Base-by-base conservation (phyloP, 495 filamentous ascomycete genomes). In the Venustampulla echinocandica region DNA sequence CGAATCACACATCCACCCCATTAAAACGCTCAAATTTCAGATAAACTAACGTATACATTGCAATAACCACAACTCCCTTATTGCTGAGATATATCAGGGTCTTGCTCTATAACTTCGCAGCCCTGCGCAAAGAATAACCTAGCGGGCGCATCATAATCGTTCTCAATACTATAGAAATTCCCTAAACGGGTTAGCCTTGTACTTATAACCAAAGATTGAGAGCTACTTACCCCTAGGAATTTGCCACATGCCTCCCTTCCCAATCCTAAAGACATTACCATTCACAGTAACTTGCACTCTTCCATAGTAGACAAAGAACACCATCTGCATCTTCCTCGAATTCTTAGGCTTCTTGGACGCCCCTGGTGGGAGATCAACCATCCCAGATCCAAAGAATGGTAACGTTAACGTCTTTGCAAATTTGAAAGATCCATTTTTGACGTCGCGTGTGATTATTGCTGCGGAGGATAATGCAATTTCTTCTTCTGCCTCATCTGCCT, bases 241-340 rank as follows among this genome's bases (percentile, higher is more conserved):
- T 62, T 92, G 87, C 67, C 85, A 96, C 53, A 92, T 81, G 22
- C 89, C 88, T 22, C 90, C 90, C 55, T 85, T 85, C 10, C 82
- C 76, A 47, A 94, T 85, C 49, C 80, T 74, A 60, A 95, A 96
- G 52, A 70, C 70, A n/a, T 79, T 85, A n/a, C 83, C 81, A 50
- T 84, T 84, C 10, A 97, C 76, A 38, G 77, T 81, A 19, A 86
- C 85, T 53, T 69, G 61, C 27, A 95, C 87, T 39, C 79, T 74
- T 5, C 92, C 92, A 17, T 70, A 63, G 47, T 84, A 78, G 23
- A 98, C 83, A 61, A 92, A 96, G 59, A 98, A 96, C 0, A 84
- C 82, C 81, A 97, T 86, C 53, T 95, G 88, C 83, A 95, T 95
- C 64, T 83, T 87, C 42, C 90, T 76, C 3, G 82, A 81, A 56